Evolutionary conservation across 1,139 yeast genomes (phyloP).

Genomic region (Yamadazyma diddensiae): DNA sequence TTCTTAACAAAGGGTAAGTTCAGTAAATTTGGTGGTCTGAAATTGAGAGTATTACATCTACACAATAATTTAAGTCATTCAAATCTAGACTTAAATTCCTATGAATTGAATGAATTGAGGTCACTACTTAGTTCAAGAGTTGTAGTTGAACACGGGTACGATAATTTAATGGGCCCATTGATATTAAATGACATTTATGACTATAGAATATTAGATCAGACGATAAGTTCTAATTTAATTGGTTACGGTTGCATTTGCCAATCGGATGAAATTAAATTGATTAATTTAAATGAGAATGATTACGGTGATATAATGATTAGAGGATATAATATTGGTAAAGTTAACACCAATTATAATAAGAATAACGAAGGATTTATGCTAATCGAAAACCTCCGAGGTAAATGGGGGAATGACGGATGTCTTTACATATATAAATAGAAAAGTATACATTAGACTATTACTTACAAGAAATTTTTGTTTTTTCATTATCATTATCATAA

Average conservation of each 20-base stretch:
- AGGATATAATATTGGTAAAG: constrained; percentile 66
- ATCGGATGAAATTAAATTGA: constrained; percentile 48
- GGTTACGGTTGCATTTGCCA: constrained; percentile 49
- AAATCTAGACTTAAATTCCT: constrained; percentile 18
- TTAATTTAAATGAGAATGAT: constrained; percentile 26
- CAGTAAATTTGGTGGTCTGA: constrained; percentile 9
- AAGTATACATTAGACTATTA: constrained; percentile 2
- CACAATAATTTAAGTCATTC: constrained; percentile 18
- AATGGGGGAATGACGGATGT: constrained; percentile 74
- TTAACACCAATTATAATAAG: constrained; percentile 22
- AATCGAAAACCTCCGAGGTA: constrained; percentile 47
- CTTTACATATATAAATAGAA: constrained; percentile 40
- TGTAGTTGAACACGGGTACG: constrained; percentile 49
- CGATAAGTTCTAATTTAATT: constrained; percentile 13
- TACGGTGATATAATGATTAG: constrained; percentile 56
- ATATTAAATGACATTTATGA: constrained; percentile 61
- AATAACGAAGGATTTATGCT: constrained; percentile 61
- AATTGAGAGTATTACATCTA: constrained; percentile 43
- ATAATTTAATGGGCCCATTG: constrained; percentile 55
- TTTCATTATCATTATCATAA: constrained; percentile 9
- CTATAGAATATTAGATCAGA: constrained; percentile 44
- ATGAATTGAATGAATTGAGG: constrained; percentile 41
- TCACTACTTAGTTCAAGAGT: constrained; percentile 49
- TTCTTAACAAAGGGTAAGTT: constrained; percentile 30
- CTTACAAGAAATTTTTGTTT: constrained; percentile 14